Conservation (phyloP, 306 rosid species). For the Vigna trinervia region DNA sequence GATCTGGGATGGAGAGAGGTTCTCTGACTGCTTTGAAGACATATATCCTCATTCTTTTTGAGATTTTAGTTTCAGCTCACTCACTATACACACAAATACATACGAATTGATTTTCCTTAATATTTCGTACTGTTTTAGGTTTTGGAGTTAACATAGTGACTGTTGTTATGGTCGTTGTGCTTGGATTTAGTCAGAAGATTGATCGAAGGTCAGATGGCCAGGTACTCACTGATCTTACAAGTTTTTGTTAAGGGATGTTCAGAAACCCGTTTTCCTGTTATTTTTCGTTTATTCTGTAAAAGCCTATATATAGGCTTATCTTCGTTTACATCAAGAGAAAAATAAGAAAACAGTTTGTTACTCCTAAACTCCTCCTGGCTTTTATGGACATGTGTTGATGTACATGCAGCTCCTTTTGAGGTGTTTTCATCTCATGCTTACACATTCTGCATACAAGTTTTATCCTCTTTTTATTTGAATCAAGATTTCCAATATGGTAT, state of each 20-base stretch:
- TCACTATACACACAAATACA: background rate
- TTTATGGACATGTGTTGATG: too few relatives aligned
- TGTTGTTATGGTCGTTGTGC: constrained; percentile 51
- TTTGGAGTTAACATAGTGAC: constrained; percentile 76
- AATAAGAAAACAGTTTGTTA: too few relatives aligned
- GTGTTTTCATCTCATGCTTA: background rate
- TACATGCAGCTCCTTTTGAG: too few relatives aligned
- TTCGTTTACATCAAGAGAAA: too few relatives aligned
- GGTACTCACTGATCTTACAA: constrained; percentile 30
- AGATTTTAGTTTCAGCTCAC: constrained; percentile 35
- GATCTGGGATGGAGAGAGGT: constrained; percentile 76
- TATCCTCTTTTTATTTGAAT: too few relatives aligned
- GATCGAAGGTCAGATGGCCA: constrained; percentile 54
- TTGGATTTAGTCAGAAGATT: constrained; percentile 55
- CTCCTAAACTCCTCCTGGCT: too few relatives aligned
- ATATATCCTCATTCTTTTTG: constrained; percentile 73
- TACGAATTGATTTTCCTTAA: constrained; percentile 61
- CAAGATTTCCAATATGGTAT: too few relatives aligned
- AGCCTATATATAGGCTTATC: too few relatives aligned
- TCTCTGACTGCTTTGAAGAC: constrained; percentile 74
- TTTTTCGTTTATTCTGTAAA: too few relatives aligned
- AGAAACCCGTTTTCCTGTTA: too few relatives aligned
- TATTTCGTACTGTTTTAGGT: constrained; percentile 63
- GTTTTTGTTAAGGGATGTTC: background rate
- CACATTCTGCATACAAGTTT: too few relatives aligned